Base-by-base conservation (phyloP, 768 basidiomycete species). In the Boletus sp. region DNA sequence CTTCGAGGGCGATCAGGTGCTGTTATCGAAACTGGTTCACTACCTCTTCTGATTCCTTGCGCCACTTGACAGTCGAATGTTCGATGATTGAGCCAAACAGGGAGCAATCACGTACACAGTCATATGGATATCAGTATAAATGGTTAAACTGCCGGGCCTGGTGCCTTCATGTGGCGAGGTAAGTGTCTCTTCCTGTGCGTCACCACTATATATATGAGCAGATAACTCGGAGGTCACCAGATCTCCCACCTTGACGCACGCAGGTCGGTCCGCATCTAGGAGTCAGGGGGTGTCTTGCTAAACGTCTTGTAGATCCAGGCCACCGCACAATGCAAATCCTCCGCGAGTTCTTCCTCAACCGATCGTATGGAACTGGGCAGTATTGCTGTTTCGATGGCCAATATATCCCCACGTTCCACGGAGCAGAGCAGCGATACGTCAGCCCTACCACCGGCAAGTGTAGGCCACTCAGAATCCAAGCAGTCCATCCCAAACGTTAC, bases 381-480 rank as follows among this genome's bases (percentile, higher is more conserved):
- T 2, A 39, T 28, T 46, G n/a, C 18, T 68, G 67, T 36, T 55
- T 36, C 9, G 67, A 57, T 41, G 54, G 14, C 15, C 67, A 71
- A 36, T 60, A 61, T 50, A 62, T 56, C 10, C 58, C 42, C n/a
- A 49, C 35, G 6, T 24, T 11, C 7, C 67, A 68, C 7, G 67
- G 59, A 2, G 1, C 11, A 29, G 51, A 48, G 28, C 55, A 66
- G 32, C 57, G 67, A 53, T 68, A 69, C 17, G 56, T 68, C 53
- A 71, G 67, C 24, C 52, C 64, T 9, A 46, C 56, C 20, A 61
- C 56, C 5, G 69, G 67, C 18, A 69, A 20, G 46, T 68, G 69
- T 41, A 71, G 24, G 41, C 53, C 20, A 15, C 67, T 71, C 20
- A 0, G 20, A 11, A 56, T 71, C n/a, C 67, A 71, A 41, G 68